phyloP scores from a whole-genome alignment of 805 yeast species.

The Brettanomyces anomalus region DNA sequence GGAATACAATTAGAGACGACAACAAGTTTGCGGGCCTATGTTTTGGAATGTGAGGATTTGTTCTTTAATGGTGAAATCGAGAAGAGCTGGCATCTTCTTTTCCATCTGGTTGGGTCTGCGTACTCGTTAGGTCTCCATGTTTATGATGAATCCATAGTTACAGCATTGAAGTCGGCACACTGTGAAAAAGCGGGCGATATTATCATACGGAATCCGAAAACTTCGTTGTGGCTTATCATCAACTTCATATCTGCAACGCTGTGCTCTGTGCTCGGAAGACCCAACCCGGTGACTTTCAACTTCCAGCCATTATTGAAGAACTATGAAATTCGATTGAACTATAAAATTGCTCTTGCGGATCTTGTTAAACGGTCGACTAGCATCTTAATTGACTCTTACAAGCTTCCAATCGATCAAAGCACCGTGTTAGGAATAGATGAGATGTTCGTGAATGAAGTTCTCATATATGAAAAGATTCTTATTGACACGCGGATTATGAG shows the following conservation, averaged over 20 bases:
- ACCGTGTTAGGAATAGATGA: constrained; percentile 32
- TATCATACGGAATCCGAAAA: constrained; percentile 27
- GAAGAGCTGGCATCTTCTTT: constrained; percentile 43
- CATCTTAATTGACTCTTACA: constrained; percentile 42
- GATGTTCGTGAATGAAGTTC: constrained; percentile 34
- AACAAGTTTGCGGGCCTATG: constrained; percentile 39
- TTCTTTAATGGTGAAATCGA: constrained; percentile 41
- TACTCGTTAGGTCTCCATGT: constrained; percentile 46
- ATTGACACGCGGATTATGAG: constrained; percentile 22
- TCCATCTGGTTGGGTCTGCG: constrained; percentile 39
- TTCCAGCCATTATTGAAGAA: constrained; percentile 26
- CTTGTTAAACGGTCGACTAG: constrained; percentile 39
- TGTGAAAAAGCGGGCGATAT: constrained; percentile 22
- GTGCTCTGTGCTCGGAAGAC: constrained; percentile 44
- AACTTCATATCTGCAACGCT: constrained; percentile 38
- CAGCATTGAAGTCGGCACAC: constrained; percentile 22
- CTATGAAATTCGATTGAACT: constrained; percentile 26
- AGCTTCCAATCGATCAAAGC: constrained; percentile 34
- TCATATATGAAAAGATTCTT: constrained; percentile 25
- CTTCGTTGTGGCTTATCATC: constrained; percentile 42
- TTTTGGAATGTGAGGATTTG: constrained; percentile 42
- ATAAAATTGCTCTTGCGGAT: constrained; percentile 42
- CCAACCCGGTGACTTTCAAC: constrained; percentile 41
- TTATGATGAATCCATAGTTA: constrained; percentile 24
- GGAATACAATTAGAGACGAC: constrained; percentile 39